A percentile compares a stretch with the other conserved stretches of the same genome.
These are phyloP conservation scores for Nematocida sp. DNA, from an alignment of 371 early-diverging fungal species.

Conservation along the genomic window DNA sequence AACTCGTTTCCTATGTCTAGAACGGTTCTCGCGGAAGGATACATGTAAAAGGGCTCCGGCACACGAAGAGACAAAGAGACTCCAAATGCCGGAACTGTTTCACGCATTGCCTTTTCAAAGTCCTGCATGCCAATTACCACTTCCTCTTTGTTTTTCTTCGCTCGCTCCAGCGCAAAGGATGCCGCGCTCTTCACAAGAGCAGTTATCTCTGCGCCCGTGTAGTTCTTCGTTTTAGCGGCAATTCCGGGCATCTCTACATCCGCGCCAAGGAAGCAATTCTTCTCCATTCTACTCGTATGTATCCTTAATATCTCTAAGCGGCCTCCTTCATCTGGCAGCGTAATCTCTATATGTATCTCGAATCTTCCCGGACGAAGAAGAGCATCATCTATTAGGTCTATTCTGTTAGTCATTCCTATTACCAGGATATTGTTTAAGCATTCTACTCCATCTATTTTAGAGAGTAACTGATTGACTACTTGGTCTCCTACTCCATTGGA, in stretches of 20 bases:
- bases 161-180: conserved; percentile 95
- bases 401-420: conserved; percentile 68
- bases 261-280: conserved; percentile 75
- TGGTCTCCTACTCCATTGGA: conserved; percentile 94
- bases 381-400: conserved; percentile 67
- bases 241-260: conserved; percentile 83
- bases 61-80: conserved; percentile 68
- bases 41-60: conserved; percentile 73
- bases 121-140: conserved; percentile 83
- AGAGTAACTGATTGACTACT: conserved; percentile 92
- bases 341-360: conserved; percentile 68
- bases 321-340: conserved; percentile 73
- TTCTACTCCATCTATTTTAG: conserved; percentile 72
- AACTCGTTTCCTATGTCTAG: conserved; percentile 72
- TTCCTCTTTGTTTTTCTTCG: conserved; percentile 71
- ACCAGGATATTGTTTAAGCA: conserved; percentile 67
- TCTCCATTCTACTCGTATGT: conserved; percentile 77
- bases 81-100: conserved; percentile 94
- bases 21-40: conserved; percentile 77
- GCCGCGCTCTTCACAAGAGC: conserved; percentile 92
- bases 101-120: conserved; percentile 84
- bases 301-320: conserved; percentile 77
- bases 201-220: conserved; percentile 95
- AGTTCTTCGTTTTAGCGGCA: conserved; percentile 88
- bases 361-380: conserved; percentile 69